Evolutionary conservation across 2,329 filamentous ascomycete species (phyloP).

Genomic region (Cytospora mali): DNA sequence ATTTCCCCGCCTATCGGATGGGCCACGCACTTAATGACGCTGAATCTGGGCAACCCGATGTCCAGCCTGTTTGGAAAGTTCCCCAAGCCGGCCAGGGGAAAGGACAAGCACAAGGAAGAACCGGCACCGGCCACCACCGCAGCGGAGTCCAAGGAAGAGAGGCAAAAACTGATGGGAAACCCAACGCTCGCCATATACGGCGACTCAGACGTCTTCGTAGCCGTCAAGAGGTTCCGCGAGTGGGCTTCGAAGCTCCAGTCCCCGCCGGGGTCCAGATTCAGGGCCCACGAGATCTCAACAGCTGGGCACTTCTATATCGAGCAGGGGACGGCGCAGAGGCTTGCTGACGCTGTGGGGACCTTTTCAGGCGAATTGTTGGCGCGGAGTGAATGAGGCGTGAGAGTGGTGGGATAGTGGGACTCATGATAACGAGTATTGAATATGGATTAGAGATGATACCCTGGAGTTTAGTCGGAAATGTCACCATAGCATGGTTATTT

Average conservation of each 20-base stretch:
- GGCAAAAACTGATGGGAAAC: constrained; percentile 59
- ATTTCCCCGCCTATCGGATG: constrained; percentile 68
- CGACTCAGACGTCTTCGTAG: constrained; percentile 73
- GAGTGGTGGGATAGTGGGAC: background rate
- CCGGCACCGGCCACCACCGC: background rate
- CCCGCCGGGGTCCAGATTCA: constrained; percentile 44
- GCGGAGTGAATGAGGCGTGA: background rate
- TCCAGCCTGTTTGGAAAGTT: constrained; percentile 32
- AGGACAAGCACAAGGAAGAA: constrained; percentile 6
- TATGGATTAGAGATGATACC: constrained; percentile 20
- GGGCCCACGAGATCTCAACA: constrained; percentile 46
- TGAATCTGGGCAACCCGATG: constrained; percentile 50
- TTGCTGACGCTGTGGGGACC: constrained; percentile 37
- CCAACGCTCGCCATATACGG: constrained; percentile 74
- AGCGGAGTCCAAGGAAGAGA: constrained; percentile 17
- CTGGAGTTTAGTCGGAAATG: constrained; percentile 3
- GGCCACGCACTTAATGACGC: constrained; percentile 63
- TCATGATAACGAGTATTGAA: background rate
- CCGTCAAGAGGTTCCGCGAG: constrained; percentile 61
- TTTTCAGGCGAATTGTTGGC: constrained; percentile 36
- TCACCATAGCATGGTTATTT: background rate
- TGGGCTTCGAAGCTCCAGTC: constrained; percentile 61
- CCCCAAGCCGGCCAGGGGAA: constrained; percentile 18
- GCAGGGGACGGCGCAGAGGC: constrained; percentile 40
- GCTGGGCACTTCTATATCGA: constrained; percentile 60